These are phyloP conservation scores for Acaromyces ingoldii DNA, from an alignment of 1,284 basidiomycete species.

Conservation along the genomic window DNA sequence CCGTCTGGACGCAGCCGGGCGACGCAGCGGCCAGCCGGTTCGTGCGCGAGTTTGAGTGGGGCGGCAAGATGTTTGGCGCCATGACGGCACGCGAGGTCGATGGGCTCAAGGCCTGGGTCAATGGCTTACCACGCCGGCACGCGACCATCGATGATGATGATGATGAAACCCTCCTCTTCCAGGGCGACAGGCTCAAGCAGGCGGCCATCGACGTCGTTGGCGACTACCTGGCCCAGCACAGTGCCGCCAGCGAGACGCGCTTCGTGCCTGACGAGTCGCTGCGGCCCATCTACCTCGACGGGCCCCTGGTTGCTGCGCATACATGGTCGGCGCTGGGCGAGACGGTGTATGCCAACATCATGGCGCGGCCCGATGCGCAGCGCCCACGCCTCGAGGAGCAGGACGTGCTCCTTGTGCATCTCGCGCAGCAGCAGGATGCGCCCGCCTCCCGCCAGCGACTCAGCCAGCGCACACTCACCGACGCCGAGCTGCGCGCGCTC, in stretches of 20 bases:
- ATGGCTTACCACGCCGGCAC: background rate
- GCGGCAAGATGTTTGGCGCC: constrained; percentile 2
- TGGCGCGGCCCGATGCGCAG: background rate
- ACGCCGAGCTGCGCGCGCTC: background rate
- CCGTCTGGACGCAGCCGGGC: constrained; percentile 1
- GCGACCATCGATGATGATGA: background rate
- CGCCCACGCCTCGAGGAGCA: background rate
- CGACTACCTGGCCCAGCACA: background rate
- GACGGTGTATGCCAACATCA: too few relatives aligned
- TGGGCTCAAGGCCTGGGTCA: background rate
- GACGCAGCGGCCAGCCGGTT: background rate
- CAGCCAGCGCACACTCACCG: background rate
- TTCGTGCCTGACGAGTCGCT: background rate
- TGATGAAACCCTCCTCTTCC: too few relatives aligned
- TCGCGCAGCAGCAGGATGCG: background rate
- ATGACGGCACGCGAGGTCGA: background rate
- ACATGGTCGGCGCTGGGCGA: too few relatives aligned
- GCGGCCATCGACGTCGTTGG: background rate
- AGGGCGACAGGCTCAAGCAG: background rate
- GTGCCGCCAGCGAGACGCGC: background rate
- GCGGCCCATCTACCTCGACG: background rate
- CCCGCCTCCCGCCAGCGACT: background rate
- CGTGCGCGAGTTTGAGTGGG: background rate
- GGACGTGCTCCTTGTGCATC: background rate
- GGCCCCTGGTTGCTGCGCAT: too few relatives aligned